Evolutionary conservation across 495 filamentous ascomycete genomes (phyloP).

Genomic region (Tuber microsphaerosporum): DNA sequence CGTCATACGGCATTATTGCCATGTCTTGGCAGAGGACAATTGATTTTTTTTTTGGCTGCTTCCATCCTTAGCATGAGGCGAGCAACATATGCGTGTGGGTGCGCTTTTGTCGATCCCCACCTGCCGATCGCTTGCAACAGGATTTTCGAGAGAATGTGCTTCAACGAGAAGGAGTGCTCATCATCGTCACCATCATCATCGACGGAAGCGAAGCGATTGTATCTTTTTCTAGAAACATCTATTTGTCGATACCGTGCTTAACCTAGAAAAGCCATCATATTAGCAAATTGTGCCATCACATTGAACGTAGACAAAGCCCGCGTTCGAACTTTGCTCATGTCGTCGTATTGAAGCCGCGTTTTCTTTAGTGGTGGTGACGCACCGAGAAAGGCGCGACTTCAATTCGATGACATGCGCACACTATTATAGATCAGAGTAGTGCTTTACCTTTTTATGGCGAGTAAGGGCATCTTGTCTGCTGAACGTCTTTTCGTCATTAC

Average conservation of each 20-base stretch:
- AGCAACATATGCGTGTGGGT: conserved; percentile 18
- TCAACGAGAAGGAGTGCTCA: neutral
- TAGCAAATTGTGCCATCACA: conserved; percentile 29
- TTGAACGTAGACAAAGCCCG: neutral
- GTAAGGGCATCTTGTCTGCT: conserved; percentile 86
- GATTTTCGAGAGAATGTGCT: neutral
- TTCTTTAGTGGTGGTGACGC: too few relatives aligned
- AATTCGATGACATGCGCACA: neutral
- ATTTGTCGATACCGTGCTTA: conserved; percentile 36
- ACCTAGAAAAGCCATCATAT: conserved; percentile 24
- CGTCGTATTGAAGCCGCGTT: neutral
- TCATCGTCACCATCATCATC: neutral
- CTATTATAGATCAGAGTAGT: conserved; percentile 13
- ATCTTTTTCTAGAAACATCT: neutral
- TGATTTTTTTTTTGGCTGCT: conserved; percentile 14
- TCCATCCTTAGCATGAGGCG: conserved; percentile 26
- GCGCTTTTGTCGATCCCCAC: conserved; percentile 18
- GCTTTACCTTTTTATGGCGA: conserved; percentile 60
- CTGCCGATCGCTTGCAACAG: neutral
- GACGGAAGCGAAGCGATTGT: neutral
- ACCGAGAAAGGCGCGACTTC: too few relatives aligned
- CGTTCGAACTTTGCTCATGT: neutral
- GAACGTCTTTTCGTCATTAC: conserved; percentile 96
- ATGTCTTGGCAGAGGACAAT: conserved; percentile 14
- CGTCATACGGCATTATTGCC: conserved; percentile 17